Evolutionary conservation across 202 grass and related monocot genomes (phyloP).

Genomic region (Cymbopogon flexuosus): DNA sequence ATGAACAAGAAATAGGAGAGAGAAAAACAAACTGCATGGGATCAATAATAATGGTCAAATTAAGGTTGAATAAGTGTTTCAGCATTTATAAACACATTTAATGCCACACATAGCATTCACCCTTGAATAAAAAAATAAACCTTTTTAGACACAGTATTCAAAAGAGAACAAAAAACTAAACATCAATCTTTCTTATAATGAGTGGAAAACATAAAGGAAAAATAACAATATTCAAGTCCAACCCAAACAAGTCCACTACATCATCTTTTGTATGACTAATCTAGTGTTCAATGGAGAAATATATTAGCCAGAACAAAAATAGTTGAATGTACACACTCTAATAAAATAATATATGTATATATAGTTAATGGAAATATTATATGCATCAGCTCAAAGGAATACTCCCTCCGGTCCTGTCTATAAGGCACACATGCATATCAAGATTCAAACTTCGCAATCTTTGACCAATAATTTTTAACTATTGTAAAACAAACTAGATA

Average conservation of each 20-base stretch:
- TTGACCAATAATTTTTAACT: neutral
- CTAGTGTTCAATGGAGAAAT: neutral
- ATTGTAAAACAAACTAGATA: neutral
- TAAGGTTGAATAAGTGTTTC: neutral
- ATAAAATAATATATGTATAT: neutral
- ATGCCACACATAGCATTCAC: neutral
- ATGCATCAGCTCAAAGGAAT: neutral
- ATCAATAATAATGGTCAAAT: neutral
- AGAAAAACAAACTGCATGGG: neutral
- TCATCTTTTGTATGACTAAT: neutral
- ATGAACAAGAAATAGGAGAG: neutral
- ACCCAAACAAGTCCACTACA: neutral
- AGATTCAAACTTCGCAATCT: neutral
- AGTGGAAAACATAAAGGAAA: neutral
- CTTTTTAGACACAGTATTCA: neutral
- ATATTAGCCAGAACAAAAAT: neutral
- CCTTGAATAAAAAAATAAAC: neutral
- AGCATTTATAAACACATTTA: neutral
- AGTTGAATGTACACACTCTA: neutral
- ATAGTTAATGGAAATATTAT: neutral
- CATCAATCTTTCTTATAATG: neutral
- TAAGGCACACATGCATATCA: neutral
- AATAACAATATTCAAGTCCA: neutral
- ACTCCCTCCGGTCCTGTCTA: neutral
- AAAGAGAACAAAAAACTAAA: neutral